Evolutionary conservation across 2,329 filamentous ascomycete genomes (phyloP).

Genomic region (Allantophomopsis lycopodina): DNA sequence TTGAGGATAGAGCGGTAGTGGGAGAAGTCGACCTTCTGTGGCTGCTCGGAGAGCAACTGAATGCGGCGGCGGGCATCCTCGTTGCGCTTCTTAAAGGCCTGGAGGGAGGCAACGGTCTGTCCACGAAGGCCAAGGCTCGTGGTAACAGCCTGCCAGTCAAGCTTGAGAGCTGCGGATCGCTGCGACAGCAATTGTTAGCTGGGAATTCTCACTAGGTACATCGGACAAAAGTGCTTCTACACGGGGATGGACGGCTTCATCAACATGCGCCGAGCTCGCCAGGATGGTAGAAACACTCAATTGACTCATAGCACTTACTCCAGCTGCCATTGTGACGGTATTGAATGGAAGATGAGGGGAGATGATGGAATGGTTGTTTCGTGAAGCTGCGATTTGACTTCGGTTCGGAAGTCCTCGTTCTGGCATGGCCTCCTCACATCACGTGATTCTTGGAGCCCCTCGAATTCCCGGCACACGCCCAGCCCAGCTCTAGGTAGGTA

Average conservation of each 20-base stretch:
- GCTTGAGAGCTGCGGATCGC: constrained; percentile 97
- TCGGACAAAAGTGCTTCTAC: not conserved
- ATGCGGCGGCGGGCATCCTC: constrained; percentile 96
- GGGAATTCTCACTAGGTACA: not conserved
- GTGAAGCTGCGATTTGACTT: constrained; percentile 1
- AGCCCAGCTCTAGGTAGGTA: too few relatives aligned
- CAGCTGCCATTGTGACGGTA: constrained; percentile 47
- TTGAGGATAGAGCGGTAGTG: constrained; percentile 87
- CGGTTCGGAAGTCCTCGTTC: constrained; percentile 6
- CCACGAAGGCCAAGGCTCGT: constrained; percentile 91
- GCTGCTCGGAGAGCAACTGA: constrained; percentile 66
- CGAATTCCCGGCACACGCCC: too few relatives aligned
- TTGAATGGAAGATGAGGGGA: constrained; percentile 21
- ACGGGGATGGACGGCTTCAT: too few relatives aligned
- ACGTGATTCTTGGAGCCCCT: constrained; percentile 7
- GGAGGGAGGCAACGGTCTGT: constrained; percentile 80
- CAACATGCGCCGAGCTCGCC: too few relatives aligned
- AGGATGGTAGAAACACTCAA: constrained; percentile 5
- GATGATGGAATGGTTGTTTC: constrained; percentile 2
- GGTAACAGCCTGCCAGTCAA: constrained; percentile 96
- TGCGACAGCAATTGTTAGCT: constrained; percentile 27
- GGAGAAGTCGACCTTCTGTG: constrained; percentile 81
- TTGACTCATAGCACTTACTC: constrained; percentile 39
- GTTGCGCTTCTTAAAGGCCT: constrained; percentile 99
- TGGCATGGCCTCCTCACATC: constrained; percentile 6